Evolutionary conservation across 2,329 filamentous ascomycete genomes (phyloP), one percentile per base, ranked within the genome.

Genomic region (Incumbomyces lentus): DNA sequence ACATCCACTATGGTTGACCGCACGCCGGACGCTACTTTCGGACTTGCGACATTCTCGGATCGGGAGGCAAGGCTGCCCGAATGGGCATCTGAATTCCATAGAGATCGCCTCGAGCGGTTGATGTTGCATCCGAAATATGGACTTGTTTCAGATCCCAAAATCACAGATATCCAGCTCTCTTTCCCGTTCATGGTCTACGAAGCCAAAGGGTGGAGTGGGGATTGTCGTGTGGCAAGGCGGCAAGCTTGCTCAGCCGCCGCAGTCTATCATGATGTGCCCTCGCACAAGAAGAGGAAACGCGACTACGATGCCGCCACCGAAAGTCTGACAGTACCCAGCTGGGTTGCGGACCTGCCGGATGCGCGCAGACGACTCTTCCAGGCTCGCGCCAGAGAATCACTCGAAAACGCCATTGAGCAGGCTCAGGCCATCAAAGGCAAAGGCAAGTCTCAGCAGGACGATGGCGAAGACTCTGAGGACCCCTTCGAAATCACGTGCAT

Each of bases 41-140:
- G n/a, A n/a, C n/a, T n/a, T n/a, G n/a, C n/a, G n/a, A n/a, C n/a
- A n/a, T n/a, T n/a, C n/a, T n/a, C n/a, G n/a, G n/a, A n/a, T n/a
- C n/a, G n/a, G n/a, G n/a, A n/a, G n/a, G n/a, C n/a, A n/a, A n/a
- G n/a, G n/a, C n/a, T n/a, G n/a, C n/a, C n/a, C n/a, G n/a, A n/a
- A n/a, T n/a, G n/a, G n/a, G n/a, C n/a, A n/a, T n/a, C n/a, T n/a
- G n/a, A n/a, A n/a, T n/a, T n/a, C n/a, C n/a, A n/a, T n/a, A n/a
- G n/a, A n/a, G n/a, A n/a, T n/a, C n/a, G n/a, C n/a, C n/a, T n/a
- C n/a, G n/a, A n/a, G 16, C 35, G 35, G 17, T 16, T 38, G 35
- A 38, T 38, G 35, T 38, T 11, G 16, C 35, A 38, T 16, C 35
- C 35, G 16, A 38, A 38, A 17, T 38, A 38, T 38, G 35, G 35